These are phyloP conservation scores for Trypanosoma scelopori DNA, from an alignment of 208 protist genomes.

Conservation along the genomic window DNA sequence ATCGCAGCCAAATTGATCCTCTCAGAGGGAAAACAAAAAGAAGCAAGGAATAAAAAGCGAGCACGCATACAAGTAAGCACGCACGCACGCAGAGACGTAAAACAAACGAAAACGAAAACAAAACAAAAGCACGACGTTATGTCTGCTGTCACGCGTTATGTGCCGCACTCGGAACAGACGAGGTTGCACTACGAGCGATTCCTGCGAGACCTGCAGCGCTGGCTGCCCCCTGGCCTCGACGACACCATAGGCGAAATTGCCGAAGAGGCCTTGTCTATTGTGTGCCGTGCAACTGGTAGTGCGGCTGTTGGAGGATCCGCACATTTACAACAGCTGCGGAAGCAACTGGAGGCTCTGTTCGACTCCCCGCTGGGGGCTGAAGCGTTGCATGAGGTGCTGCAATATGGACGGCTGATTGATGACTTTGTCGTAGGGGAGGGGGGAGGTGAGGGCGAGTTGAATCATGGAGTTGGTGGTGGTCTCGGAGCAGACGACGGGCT, in stretches of 20 bases:
- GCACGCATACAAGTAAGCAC: not conserved
- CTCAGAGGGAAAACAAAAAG: slow-evolving; percentile 9
- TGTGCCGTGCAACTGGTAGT: slow-evolving; percentile 40
- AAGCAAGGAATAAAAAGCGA: slow-evolving; percentile 8
- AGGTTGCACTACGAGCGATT: slow-evolving; percentile 79
- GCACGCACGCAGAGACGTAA: not conserved
- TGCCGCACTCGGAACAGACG: slow-evolving; percentile 74
- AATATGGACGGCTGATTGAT: slow-evolving; percentile 76
- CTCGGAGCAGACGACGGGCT: slow-evolving; percentile 15
- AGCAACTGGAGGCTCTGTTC: slow-evolving; percentile 63
- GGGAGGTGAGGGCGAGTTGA: not conserved
- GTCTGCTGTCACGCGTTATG: slow-evolving; percentile 44
- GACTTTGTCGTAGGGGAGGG: slow-evolving; percentile 67
- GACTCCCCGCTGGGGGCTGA: slow-evolving; percentile 67
- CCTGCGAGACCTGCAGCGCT: slow-evolving; percentile 72
- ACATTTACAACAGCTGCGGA: slow-evolving; percentile 41
- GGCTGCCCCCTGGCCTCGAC: slow-evolving; percentile 72
- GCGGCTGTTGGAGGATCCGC: slow-evolving; percentile 20
- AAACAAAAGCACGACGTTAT: not conserved
- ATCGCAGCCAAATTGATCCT: not conserved
- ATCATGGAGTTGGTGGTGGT: not conserved
- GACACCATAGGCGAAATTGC: slow-evolving; percentile 82
- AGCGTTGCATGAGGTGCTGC: slow-evolving; percentile 55
- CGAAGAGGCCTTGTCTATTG: slow-evolving; percentile 67
- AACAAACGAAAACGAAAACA: not conserved